phyloP scores from a whole-genome alignment of 116 monocot genomes.

The Trichopus zeylanicus region DNA sequence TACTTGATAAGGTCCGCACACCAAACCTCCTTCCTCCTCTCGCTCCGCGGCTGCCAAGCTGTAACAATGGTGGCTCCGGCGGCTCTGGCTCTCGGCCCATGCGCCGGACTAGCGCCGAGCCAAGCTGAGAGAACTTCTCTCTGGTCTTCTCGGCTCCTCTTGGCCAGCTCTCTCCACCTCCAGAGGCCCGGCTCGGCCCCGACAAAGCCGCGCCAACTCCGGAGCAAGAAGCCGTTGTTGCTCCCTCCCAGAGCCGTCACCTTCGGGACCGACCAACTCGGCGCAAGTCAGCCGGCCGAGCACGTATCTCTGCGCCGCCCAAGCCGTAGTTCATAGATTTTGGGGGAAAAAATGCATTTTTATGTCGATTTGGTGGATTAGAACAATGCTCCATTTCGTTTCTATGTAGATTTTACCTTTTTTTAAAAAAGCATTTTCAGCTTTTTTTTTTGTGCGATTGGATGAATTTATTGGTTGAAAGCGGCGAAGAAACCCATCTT shows the following conservation, averaged over 20 bases:
- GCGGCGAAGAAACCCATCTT: no score
- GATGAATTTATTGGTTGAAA: no score
- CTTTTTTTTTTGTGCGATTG: no score
- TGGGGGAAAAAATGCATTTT: not conserved
- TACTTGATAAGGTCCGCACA: no score
- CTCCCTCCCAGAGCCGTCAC: constrained; percentile 39
- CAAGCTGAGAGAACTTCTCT: constrained; percentile 10
- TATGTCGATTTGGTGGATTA: not conserved
- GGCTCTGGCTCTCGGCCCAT: constrained; percentile 45
- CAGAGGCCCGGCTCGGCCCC: constrained; percentile 5
- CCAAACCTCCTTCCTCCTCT: no score
- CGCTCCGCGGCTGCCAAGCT: no score
- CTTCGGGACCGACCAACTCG: constrained; percentile 42
- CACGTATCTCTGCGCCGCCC: constrained; percentile 19
- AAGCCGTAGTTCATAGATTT: not conserved
- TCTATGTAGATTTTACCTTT: no score
- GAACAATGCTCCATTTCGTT: not conserved
- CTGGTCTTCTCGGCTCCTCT: constrained; percentile 5
- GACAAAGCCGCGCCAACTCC: not conserved
- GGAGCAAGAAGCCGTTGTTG: not conserved
- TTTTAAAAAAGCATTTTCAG: no score
- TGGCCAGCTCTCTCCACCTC: constrained; percentile 1
- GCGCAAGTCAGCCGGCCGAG: constrained; percentile 23
- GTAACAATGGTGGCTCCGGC: constrained; percentile 54
- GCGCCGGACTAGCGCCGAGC: constrained; percentile 19